These are phyloP conservation scores for Martiniozyma asiatica DNA, from an alignment of 1,139 yeast species.

Conservation along the genomic window DNA sequence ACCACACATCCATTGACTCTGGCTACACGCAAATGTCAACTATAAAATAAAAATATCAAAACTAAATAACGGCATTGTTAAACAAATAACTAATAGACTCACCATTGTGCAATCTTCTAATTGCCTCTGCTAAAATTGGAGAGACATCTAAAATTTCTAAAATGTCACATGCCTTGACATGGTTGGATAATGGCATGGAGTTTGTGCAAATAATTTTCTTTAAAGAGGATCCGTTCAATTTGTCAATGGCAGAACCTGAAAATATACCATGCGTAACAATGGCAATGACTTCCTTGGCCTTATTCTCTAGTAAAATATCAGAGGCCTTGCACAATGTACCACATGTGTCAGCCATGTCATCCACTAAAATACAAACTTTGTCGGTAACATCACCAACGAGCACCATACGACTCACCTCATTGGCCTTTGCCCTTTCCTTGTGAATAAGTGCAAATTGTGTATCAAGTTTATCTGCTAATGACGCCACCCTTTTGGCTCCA, in stretches of 20 bases:
- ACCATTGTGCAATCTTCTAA: constrained; percentile 73
- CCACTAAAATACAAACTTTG: constrained; percentile 60
- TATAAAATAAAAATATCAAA: too few relatives aligned
- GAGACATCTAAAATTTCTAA: constrained; percentile 61
- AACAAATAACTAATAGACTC: constrained; percentile 71
- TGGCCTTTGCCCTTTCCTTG: constrained; percentile 71
- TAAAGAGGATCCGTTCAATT: constrained; percentile 39
- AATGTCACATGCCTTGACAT: constrained; percentile 39
- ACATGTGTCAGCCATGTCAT: constrained; percentile 81
- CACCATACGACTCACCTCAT: constrained; percentile 66
- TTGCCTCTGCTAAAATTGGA: constrained; percentile 67
- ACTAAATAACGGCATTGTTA: constrained; percentile 32
- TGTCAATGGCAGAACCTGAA: constrained; percentile 58
- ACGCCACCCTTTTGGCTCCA: constrained; percentile 76
- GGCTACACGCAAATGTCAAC: too few relatives aligned
- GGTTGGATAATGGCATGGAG: constrained; percentile 52
- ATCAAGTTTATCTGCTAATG: constrained; percentile 66
- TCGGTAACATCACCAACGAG: constrained; percentile 67
- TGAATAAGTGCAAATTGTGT: constrained; percentile 71
- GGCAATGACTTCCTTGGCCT: constrained; percentile 66
- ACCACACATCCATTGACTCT: too few relatives aligned
- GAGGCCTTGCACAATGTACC: constrained; percentile 74
- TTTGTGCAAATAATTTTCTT: constrained; percentile 62
- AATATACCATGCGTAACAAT: constrained; percentile 75
- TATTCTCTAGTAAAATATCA: constrained; percentile 42